Conservation (phyloP, 2,329 filamentous ascomycete genomes). For the Stromatinia cepivora region DNA sequence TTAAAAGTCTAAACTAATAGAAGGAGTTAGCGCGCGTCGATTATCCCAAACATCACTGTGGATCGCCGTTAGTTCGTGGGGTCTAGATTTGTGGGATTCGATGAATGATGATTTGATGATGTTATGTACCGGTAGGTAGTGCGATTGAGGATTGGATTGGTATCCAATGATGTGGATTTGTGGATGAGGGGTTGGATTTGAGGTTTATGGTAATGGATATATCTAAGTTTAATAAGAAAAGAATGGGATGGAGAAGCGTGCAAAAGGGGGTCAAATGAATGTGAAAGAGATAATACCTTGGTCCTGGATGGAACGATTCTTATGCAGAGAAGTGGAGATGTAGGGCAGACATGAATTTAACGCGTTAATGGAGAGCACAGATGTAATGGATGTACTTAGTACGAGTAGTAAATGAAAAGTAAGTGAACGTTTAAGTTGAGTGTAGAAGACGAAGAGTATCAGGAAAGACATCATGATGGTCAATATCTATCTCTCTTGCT, state of each 20-base stretch:
- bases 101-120: no score
- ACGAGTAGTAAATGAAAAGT: not conserved
- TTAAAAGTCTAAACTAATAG: not conserved
- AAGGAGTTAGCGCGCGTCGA: not conserved
- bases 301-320: not conserved
- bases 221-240: not conserved
- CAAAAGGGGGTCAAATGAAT: no score
- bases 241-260: not conserved
- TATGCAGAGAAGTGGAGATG: slow-evolving; percentile 15
- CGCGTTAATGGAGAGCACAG: slow-evolving; percentile 4
- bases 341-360: slow-evolving; percentile 14
- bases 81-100: no score
- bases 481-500: no score
- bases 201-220: no score
- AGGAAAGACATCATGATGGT: not conserved
- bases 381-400: not conserved
- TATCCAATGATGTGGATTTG: no score
- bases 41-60: no score
- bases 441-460: no score
- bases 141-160: no score
- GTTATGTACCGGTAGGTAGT: no score
- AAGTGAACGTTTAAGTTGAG: not conserved
- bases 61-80: no score
- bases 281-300: not conserved
- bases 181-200: no score